Base-by-base conservation (phyloP, 768 basidiomycete species). In the Rhodotorula paludigena region DNA sequence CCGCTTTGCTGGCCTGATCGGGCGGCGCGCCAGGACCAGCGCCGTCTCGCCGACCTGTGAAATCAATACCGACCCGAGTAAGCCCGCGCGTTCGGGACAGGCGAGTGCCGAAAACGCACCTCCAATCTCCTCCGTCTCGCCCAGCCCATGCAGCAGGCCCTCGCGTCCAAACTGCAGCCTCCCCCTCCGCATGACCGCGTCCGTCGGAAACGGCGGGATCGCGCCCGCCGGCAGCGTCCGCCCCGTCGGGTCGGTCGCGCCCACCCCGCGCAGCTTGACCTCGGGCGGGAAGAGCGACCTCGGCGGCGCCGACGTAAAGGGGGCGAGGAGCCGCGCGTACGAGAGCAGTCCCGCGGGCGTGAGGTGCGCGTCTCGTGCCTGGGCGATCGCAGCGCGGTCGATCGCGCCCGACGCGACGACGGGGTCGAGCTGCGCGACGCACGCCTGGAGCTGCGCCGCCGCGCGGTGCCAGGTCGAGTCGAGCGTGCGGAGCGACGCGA, bases 161-260 rank as follows among this genome's bases (percentile, higher is more conserved):
- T 65, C 59, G 14, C 65, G 18, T 0, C 70, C 70, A 36, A 74
- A 74, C 39, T 72, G 71, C 45, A 74, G 58, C 42, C 68, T 21
- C 9, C 74, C 74, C 12, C 66, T 44, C 21, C 74, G 53, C 74
- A 74, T 74, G 28, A 57, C 57, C 16, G 65, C 69, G 61, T 74
- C 74, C 21, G 71, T 74, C 38, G 74, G 74, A 49, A 73, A 74
- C 30, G 74, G 74, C 39, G 71, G 74, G 28, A 74, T 70, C 35
- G 61, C 59, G 1, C 74, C 74, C 15, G 57, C 32, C 6, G 71
- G 73, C 25, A 71, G 36, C 2, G 38, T 60, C 48, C 70, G 20
- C 15, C 67, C 71, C 23, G 65, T 69, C 20, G 66, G 63, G 36
- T 71, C 69, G 30, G 56, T 52, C 44, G 60, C 42, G 41, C 66